Conservation (phyloP, 352 stramenopile genomes). For the Globisporangium ultimum region DNA sequence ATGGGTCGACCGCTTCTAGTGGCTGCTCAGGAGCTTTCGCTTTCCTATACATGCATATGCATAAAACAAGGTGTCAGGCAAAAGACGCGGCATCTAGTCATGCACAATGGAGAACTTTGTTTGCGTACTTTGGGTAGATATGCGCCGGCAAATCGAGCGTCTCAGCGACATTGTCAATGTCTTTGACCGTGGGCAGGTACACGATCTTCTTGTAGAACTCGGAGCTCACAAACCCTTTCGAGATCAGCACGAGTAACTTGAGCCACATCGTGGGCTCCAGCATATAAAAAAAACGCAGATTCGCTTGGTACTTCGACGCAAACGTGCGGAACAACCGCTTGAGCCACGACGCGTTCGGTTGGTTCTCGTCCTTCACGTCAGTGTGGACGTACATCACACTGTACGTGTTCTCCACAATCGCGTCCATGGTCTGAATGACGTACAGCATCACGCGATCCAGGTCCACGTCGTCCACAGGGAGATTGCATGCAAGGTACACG, state of each 20-base stretch:
- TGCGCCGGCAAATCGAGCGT: conserved; percentile 42
- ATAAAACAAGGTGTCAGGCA: too few species aligned
- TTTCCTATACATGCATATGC: too few species aligned
- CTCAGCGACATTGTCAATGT: conserved; percentile 50
- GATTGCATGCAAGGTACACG: conserved; percentile 59
- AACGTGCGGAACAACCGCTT: conserved; percentile 65
- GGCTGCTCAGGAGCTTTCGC: too few species aligned
- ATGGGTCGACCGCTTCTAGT: not conserved
- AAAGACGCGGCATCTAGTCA: too few species aligned
- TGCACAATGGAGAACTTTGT: not conserved
- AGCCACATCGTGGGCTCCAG: conserved; percentile 70
- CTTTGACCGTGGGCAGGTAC: conserved; percentile 48
- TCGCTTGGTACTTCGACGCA: conserved; percentile 45
- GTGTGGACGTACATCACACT: conserved; percentile 70
- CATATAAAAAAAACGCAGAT: conserved; percentile 79
- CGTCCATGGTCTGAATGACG: conserved; percentile 63
- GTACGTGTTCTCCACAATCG: conserved; percentile 51
- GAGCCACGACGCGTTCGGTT: conserved; percentile 62
- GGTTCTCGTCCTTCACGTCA: conserved; percentile 39
- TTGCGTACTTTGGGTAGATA: conserved; percentile 23
- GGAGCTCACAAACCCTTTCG: conserved; percentile 55
- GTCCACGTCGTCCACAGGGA: conserved; percentile 40
- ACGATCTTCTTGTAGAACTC: conserved; percentile 79
- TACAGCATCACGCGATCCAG: conserved; percentile 75
- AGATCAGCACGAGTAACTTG: conserved; percentile 68